phyloP scores from a whole-genome alignment of 2,329 filamentous ascomycete genomes.

The Trichoderma polysporum region DNA sequence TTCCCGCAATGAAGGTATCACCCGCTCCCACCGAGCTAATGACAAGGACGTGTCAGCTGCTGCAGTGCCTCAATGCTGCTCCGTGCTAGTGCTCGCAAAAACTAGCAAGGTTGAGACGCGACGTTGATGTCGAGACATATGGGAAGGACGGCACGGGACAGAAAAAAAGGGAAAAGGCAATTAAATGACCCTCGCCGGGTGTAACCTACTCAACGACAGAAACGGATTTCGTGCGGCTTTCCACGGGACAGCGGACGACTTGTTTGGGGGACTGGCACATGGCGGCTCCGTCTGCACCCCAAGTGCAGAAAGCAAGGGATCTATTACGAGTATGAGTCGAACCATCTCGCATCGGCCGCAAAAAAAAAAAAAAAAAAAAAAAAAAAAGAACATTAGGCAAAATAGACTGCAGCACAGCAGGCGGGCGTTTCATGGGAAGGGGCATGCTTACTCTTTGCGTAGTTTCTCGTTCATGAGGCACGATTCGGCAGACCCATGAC shows the following conservation, averaged over 20 bases:
- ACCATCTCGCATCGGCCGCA: conserved; percentile 26
- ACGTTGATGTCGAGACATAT: not conserved
- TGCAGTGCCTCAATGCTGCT: conserved; percentile 11
- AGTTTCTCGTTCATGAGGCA: conserved; percentile 49
- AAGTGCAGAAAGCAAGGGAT: conserved; percentile 55
- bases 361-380: conserved; percentile 13
- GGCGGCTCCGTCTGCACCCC: conserved; percentile 53
- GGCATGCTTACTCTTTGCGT: conserved; percentile 43
- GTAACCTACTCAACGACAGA: conserved; percentile 59
- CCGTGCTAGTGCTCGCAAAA: conserved; percentile 5
- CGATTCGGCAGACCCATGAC: conserved; percentile 47
- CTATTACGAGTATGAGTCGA: conserved; percentile 26
- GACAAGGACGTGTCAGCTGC: conserved; percentile 16
- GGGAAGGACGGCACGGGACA: not conserved
- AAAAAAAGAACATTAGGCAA: not conserved
- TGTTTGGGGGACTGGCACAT: conserved; percentile 33
- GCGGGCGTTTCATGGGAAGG: conserved; percentile 9
- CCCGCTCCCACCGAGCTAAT: conserved; percentile 68
- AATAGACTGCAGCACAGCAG: not conserved
- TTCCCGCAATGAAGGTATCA: conserved; percentile 73
- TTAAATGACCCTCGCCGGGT: conserved; percentile 2
- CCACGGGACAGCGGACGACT: conserved; percentile 42
- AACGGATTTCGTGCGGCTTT: conserved; percentile 39
- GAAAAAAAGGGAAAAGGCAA: not conserved
- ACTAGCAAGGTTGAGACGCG: conserved; percentile 4